Evolutionary conservation across 202 grass and related monocot species (phyloP).

Genomic region (Saccharum hybrid): DNA sequence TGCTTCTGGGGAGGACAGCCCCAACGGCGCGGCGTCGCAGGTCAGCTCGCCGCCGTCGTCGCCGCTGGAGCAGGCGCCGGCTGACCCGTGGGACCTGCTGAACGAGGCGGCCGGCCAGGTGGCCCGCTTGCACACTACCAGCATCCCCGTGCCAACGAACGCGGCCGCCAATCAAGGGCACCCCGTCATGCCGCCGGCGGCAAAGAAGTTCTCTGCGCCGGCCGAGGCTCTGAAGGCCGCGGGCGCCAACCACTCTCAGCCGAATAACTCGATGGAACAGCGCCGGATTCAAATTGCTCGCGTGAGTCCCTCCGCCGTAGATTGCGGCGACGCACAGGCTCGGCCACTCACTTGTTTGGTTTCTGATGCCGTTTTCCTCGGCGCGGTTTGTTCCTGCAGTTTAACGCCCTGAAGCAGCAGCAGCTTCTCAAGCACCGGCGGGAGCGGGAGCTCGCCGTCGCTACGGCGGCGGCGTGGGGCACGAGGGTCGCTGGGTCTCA

Average conservation of each 20-base stretch:
- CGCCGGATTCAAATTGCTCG: slow-evolving; percentile 59
- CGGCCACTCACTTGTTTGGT: neutral
- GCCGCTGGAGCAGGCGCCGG: slow-evolving; percentile 61
- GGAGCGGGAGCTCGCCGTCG: slow-evolving; percentile 49
- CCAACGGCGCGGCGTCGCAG: slow-evolving; percentile 55
- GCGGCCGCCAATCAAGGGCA: neutral
- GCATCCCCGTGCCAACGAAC: slow-evolving; percentile 23
- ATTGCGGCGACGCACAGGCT: neutral
- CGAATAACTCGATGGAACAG: slow-evolving; percentile 41
- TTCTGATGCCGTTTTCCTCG: neutral
- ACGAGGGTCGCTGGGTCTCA: neutral
- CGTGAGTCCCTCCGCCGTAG: slow-evolving; percentile 1
- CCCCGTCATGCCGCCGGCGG: neutral
- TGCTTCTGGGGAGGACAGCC: slow-evolving; percentile 56
- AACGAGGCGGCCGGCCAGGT: slow-evolving; percentile 68
- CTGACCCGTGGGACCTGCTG: slow-evolving; percentile 61
- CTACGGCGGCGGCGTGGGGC: slow-evolving; percentile 43
- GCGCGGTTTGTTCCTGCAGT: slow-evolving; percentile 45
- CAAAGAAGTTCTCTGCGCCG: slow-evolving; percentile 33
- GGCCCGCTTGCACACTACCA: slow-evolving; percentile 41
- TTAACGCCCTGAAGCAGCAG: slow-evolving; percentile 74
- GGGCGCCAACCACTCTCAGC: neutral
- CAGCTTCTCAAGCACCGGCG: slow-evolving; percentile 61
- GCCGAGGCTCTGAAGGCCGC: slow-evolving; percentile 5
- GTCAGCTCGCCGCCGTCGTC: slow-evolving; percentile 74